Evolutionary conservation across 495 filamentous ascomycete species (phyloP), one percentile per base, ranked within the genome.

Genomic region (Cladorrhinum samala): DNA sequence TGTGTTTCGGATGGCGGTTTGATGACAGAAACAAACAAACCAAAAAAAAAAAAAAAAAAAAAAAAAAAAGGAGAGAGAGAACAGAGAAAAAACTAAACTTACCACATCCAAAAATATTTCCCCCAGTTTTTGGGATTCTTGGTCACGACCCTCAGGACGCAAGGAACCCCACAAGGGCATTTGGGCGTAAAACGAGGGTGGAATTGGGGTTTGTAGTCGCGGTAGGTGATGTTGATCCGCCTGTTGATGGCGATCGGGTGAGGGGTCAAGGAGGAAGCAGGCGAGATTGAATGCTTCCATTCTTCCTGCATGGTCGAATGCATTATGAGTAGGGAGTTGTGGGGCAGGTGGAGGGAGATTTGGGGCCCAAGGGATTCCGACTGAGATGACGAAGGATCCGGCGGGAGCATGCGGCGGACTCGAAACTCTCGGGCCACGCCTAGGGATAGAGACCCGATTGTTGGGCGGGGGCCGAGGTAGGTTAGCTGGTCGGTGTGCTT

Each of bases 261-360:
- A 11, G 86, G 86, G 50, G 86, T 85, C 43, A 96, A 84, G 2
- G 83, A 77, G 49, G 77, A 77, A 0, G 87, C 83, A 0, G 91
- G 86, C 0, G 79, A 70, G 42, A 98, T 86, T 53, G 80, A 82
- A 63, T 91, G 86, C 59, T 89, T 89, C 86, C 86, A 89, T 47
- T 78, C 80, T 56, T 89, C 86, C 59, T 89, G 86, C 85, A 88
- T 89, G 53, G 93, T 89, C 1, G 91, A 89, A 63, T 96, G 89
- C 93, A 98, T 98, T 3, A 96, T 72, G 0, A 98, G 72, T 1
- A 98, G 77, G 0, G 88, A 91, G 64, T 96, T 97, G 68, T 98
- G 93, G 1, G 91, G 91, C 0, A 97, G 81, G 63, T 93, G 88
- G 49, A 98, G 88, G 3, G 88, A 79, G 39, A 97, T 91, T 57